phyloP scores from a whole-genome alignment of 2,329 filamentous ascomycete genomes.

The Neonectria coccinea region DNA sequence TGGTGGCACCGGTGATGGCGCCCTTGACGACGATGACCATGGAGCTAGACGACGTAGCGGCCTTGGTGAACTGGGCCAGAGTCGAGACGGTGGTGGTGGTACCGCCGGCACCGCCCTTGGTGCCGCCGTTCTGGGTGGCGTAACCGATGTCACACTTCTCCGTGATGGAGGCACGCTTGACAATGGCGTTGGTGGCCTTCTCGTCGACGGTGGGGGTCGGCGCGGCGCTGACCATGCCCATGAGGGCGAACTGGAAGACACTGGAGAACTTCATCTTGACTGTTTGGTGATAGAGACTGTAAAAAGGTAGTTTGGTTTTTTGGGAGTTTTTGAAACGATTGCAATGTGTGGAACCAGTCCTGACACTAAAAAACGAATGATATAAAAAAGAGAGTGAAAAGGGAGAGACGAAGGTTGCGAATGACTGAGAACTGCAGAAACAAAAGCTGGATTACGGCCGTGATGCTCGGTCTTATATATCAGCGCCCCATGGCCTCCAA shows the following conservation, averaged over 20 bases:
- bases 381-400: conserved; percentile 23
- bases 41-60: conserved; percentile 57
- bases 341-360: conserved; percentile 32
- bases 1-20: conserved; percentile 53
- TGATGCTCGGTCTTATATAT: conserved; percentile 34
- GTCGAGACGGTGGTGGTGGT: conserved; percentile 58
- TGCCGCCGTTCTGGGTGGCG: conserved; percentile 54
- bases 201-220: conserved; percentile 48
- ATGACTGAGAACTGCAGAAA: conserved; percentile 26
- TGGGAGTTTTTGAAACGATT: conserved; percentile 6
- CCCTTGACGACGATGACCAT: conserved; percentile 58
- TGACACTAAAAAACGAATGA: conserved; percentile 37
- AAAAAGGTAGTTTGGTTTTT: conserved; percentile 4
- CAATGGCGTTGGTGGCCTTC: conserved; percentile 43
- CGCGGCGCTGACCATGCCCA: conserved; percentile 46
- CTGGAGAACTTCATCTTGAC: conserved; percentile 50
- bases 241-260: conserved; percentile 45
- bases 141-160: conserved; percentile 53
- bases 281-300: conserved; percentile 12
- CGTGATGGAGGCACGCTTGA: conserved; percentile 52
- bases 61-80: conserved; percentile 59
- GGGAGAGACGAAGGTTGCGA: conserved; percentile 21
- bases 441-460: neutral
- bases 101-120: conserved; percentile 63
- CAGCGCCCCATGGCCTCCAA: conserved; percentile 24